Evolutionary conservation across 352 stramenopile genomes (phyloP).

Genomic region (Phytophthora chlamydospora): DNA sequence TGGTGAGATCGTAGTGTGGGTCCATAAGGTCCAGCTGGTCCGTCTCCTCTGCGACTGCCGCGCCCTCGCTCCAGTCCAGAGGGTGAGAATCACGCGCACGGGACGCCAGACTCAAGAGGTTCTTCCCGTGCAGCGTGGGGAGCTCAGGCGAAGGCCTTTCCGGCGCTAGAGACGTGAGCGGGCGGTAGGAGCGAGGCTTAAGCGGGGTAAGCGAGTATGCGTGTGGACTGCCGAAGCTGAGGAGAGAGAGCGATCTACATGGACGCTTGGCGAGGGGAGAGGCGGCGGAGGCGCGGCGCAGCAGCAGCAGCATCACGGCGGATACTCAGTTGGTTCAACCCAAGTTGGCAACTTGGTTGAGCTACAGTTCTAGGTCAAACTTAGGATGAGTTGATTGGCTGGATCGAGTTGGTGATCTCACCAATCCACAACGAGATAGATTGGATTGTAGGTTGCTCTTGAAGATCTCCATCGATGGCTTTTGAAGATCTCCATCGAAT

Average conservation of each 20-base stretch:
- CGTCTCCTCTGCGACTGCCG: constrained; percentile 31
- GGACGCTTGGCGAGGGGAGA: neutral
- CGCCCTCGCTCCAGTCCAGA: constrained; percentile 72
- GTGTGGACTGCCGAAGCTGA: neutral
- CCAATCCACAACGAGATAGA: constrained; percentile 1
- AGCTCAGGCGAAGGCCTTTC: constrained; percentile 14
- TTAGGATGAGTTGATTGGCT: too few species aligned
- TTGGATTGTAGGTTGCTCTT: neutral
- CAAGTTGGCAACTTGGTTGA: too few species aligned
- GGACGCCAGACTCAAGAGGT: constrained; percentile 67
- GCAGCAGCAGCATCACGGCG: constrained; percentile 3
- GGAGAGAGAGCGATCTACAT: neutral
- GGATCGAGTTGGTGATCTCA: too few species aligned
- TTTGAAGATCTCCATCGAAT: too few species aligned
- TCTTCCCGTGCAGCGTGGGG: constrained; percentile 66
- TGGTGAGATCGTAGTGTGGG: constrained; percentile 86
- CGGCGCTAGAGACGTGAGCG: constrained; percentile 24
- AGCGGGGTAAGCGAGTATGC: neutral
- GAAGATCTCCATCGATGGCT: too few species aligned
- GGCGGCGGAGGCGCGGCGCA: constrained; percentile 3
- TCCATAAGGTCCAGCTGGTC: constrained; percentile 80
- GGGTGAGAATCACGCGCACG: constrained; percentile 54
- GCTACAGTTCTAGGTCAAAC: neutral
- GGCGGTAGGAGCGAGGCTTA: constrained; percentile 5
- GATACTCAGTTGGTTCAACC: too few species aligned